Conservation (phyloP, 148 eudicot genomes). For the Spergularia bocconei region DNA sequence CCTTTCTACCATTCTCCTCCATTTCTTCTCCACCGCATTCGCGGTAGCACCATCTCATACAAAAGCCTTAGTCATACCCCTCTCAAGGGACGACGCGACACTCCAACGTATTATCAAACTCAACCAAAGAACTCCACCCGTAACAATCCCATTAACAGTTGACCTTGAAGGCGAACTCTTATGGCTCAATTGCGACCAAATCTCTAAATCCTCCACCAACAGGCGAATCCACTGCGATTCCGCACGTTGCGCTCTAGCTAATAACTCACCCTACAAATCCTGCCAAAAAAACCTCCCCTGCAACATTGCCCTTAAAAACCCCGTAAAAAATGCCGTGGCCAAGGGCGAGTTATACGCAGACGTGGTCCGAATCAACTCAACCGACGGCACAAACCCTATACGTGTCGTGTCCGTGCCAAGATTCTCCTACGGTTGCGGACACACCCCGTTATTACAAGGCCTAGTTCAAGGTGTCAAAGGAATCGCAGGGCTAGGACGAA, state of each 20-base stretch:
- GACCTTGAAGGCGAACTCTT: conserved; percentile 9
- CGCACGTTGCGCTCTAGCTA: conserved; percentile 12
- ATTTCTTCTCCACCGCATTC: neutral
- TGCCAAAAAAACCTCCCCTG: conserved; percentile 41
- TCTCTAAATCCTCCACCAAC: neutral
- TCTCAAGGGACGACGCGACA: conserved; percentile 15
- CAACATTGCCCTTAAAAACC: conserved; percentile 25
- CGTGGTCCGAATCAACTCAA: conserved; percentile 32
- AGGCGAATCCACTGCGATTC: conserved; percentile 17
- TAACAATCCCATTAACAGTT: conserved; percentile 10
- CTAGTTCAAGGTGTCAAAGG: no score
- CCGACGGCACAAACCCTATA: conserved; percentile 39
- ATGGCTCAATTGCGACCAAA: conserved; percentile 17
- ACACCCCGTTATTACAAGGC: no score
- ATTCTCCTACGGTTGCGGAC: no score
- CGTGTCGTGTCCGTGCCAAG: conserved; percentile 13
- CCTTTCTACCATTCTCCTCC: conserved; percentile 4
- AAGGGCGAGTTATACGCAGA: conserved; percentile 34
- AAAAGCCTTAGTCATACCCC: conserved; percentile 7
- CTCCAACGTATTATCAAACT: conserved; percentile 19
- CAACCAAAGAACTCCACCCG: conserved; percentile 19
- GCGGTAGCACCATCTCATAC: neutral
- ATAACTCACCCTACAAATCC: neutral
- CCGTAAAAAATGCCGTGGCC: conserved; percentile 13
- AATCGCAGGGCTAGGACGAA: conserved; percentile 29